Evolutionary conservation across 306 rosid species (phyloP).

Genomic region (Crotalaria pallida): DNA sequence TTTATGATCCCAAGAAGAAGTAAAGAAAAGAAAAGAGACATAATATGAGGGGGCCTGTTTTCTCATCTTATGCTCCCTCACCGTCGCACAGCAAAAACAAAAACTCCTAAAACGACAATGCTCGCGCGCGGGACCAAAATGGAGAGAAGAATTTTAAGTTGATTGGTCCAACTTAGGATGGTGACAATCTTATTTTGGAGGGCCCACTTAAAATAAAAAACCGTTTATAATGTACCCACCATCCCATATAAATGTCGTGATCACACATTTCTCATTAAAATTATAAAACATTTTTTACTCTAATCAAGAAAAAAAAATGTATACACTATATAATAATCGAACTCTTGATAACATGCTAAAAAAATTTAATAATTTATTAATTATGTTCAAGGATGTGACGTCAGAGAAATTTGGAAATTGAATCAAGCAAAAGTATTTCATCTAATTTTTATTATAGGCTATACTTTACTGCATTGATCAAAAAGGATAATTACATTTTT

Average conservation of each 20-base stretch:
- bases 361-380: too few relatives aligned
- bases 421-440: too few relatives aligned
- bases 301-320: too few relatives aligned
- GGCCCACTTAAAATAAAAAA: conserved; percentile 19
- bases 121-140: conserved; percentile 3
- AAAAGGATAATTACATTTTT: too few relatives aligned
- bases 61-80: background rate
- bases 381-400: too few relatives aligned
- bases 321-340: too few relatives aligned
- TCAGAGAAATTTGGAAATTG: too few relatives aligned
- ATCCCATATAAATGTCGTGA: background rate
- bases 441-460: background rate
- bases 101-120: background rate
- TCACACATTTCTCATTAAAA: background rate
- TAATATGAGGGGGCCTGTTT: background rate
- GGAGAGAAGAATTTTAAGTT: conserved; percentile 2
- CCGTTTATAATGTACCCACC: background rate
- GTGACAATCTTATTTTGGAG: conserved; percentile 12
- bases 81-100: background rate
- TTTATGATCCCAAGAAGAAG: background rate
- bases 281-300: too few relatives aligned
- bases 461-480: too few relatives aligned
- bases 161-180: conserved; percentile 38
- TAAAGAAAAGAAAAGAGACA: background rate
- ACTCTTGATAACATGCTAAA: too few relatives aligned